phyloP scores from a whole-genome alignment of 768 basidiomycete species.

The Calocybe cyanea region DNA sequence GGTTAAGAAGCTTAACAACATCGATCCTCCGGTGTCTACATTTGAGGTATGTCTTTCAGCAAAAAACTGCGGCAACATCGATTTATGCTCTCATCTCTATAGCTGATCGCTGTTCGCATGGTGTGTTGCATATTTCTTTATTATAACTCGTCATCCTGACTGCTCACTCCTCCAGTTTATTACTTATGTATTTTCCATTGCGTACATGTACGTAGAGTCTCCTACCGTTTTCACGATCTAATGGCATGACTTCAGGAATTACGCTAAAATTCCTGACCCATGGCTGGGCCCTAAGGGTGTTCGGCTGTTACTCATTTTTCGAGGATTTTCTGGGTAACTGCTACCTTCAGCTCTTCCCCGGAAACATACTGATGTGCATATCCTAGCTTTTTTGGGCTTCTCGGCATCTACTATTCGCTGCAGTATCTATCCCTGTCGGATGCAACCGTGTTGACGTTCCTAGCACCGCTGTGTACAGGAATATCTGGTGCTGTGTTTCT shows the following conservation, averaged over 20 bases:
- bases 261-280: constrained; percentile 47
- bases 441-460: constrained; percentile 72
- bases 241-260: constrained; percentile 20
- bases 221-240: not conserved
- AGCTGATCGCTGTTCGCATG: constrained; percentile 61
- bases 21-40: constrained; percentile 55
- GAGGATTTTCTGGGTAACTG: constrained; percentile 68
- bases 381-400: constrained; percentile 53
- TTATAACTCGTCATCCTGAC: constrained; percentile 1
- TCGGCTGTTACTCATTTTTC: constrained; percentile 46
- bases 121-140: constrained; percentile 24
- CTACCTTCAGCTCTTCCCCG: not conserved
- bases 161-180: constrained; percentile 33
- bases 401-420: constrained; percentile 61
- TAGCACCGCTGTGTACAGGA: constrained; percentile 63
- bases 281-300: constrained; percentile 69
- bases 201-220: constrained; percentile 42
- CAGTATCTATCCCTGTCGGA: constrained; percentile 77
- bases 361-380: not conserved
- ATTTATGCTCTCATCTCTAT: not conserved
- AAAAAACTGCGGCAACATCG: not conserved
- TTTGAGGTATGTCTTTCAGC: constrained; percentile 38
- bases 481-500: constrained; percentile 59
- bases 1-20: constrained; percentile 57
- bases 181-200: constrained; percentile 46